A percentile compares a stretch with the other conserved stretches of the same genome.
These are phyloP conservation scores for Rhizopogon rudus DNA, from an alignment of 768 basidiomycete species.

Conservation along the genomic window DNA sequence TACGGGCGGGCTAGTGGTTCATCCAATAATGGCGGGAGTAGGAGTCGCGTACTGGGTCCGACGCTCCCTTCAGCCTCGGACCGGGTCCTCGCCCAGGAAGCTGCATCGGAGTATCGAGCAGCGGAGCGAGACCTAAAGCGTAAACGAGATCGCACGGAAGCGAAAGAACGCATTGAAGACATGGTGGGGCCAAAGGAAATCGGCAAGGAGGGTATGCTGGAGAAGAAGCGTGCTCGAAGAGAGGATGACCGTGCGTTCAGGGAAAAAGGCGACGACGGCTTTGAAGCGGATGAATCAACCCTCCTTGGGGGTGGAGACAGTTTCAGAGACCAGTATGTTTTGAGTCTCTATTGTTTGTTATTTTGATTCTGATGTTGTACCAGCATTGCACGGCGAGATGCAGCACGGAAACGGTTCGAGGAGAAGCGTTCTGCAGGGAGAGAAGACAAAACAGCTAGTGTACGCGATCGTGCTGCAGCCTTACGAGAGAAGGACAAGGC, in stretches of 20 bases:
- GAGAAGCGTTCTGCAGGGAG: constrained; percentile 37
- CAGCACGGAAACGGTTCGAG: constrained; percentile 56
- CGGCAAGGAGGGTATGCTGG: constrained; percentile 80
- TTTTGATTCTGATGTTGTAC: constrained; percentile 5
- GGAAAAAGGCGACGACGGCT: constrained; percentile 68
- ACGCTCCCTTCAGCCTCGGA: constrained; percentile 67
- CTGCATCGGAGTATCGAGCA: constrained; percentile 43
- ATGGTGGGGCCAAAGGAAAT: constrained; percentile 75
- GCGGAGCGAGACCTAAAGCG: constrained; percentile 54
- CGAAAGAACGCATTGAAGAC: constrained; percentile 70
- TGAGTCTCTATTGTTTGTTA: neutral
- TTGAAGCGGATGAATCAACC: constrained; percentile 74
- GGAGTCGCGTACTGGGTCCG: constrained; percentile 56
- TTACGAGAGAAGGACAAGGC: constrained; percentile 79
- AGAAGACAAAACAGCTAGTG: constrained; percentile 47
- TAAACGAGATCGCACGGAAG: constrained; percentile 62
- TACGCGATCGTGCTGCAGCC: constrained; percentile 57
- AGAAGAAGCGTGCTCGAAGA: constrained; percentile 75
- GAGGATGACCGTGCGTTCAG: constrained; percentile 68
- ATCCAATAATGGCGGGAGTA: constrained; percentile 12
- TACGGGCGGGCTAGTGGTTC: constrained; percentile 20
- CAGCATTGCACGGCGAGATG: constrained; percentile 74
- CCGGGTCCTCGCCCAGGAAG: constrained; percentile 64
- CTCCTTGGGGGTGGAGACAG: constrained; percentile 81
- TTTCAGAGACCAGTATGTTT: constrained; percentile 69